A percentile compares a stretch with the other conserved stretches of the same genome.
phyloP scores from a whole-genome alignment of 1,284 basidiomycete genomes.

The Hemileia vastatrix region DNA sequence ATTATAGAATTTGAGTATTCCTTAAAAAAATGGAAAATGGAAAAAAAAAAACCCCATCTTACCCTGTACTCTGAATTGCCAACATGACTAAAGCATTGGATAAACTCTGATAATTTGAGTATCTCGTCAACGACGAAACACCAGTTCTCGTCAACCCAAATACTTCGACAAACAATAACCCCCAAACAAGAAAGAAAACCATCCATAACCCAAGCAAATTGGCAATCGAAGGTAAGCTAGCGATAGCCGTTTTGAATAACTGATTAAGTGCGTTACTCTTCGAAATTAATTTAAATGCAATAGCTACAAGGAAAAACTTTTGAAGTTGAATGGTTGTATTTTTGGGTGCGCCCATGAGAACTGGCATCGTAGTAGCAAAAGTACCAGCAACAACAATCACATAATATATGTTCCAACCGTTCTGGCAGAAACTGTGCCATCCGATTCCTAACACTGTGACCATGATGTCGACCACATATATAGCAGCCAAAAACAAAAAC shows the following conservation, averaged over 20 bases:
- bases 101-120: constrained; percentile 73
- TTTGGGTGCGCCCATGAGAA: constrained; percentile 50
- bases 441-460: constrained; percentile 77
- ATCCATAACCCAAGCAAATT: constrained; percentile 83
- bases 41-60: constrained; percentile 26
- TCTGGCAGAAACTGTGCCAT: constrained; percentile 68
- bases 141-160: constrained; percentile 88
- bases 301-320: constrained; percentile 86
- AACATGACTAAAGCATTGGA: constrained; percentile 77
- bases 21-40: not conserved
- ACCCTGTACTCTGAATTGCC: constrained; percentile 51
- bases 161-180: constrained; percentile 79
- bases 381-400: constrained; percentile 70
- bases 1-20: not conserved
- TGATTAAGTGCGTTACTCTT: constrained; percentile 81
- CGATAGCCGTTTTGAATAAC: constrained; percentile 87
- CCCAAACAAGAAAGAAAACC: constrained; percentile 83
- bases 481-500: constrained; percentile 62
- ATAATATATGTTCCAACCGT: constrained; percentile 81
- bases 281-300: constrained; percentile 89
- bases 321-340: constrained; percentile 58
- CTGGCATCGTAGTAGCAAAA: constrained; percentile 70
- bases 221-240: constrained; percentile 76
- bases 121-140: constrained; percentile 54
- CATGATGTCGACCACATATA: constrained; percentile 69